Conservation (phyloP, 306 rosid species). For the Medicago arabica region DNA sequence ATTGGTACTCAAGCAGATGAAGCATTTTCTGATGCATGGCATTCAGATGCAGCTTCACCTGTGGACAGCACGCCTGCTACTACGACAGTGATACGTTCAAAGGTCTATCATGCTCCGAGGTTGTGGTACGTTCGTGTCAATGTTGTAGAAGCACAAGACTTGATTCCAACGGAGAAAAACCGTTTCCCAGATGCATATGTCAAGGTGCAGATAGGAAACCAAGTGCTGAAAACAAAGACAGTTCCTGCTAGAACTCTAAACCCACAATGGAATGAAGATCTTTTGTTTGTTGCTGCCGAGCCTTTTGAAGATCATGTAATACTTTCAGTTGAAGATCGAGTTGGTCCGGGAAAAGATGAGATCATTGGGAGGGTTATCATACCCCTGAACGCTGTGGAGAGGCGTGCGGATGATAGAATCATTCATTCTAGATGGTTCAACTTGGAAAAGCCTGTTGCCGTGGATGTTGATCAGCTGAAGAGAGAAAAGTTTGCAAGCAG, state of each 20-base stretch:
- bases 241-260: conserved; percentile 50
- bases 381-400: conserved; percentile 45
- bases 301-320: conserved; percentile 59
- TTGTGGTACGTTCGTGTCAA: conserved; percentile 80
- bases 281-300: conserved; percentile 58
- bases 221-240: conserved; percentile 56
- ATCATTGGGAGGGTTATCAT: conserved; percentile 55
- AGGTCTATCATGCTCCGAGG: conserved; percentile 77
- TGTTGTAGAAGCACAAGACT: conserved; percentile 60
- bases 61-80: conserved; percentile 54
- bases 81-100: conserved; percentile 56
- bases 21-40: conserved; percentile 91
- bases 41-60: conserved; percentile 75
- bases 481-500: conserved; percentile 53
- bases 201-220: conserved; percentile 55
- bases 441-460: conserved; percentile 52
- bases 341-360: conserved; percentile 58
- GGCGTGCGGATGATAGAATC: conserved; percentile 59
- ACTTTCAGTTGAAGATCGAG: conserved; percentile 52
- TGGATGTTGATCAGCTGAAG: conserved; percentile 58
- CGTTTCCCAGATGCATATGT: conserved; percentile 58
- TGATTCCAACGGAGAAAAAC: conserved; percentile 52
- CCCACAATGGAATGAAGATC: conserved; percentile 58
- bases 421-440: conserved; percentile 58
- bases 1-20: conserved; percentile 95